A percentile compares a stretch with the other conserved stretches of the same genome.
These are phyloP conservation scores for Suillus plorans DNA, from an alignment of 768 basidiomycete species.

Conservation along the genomic window DNA sequence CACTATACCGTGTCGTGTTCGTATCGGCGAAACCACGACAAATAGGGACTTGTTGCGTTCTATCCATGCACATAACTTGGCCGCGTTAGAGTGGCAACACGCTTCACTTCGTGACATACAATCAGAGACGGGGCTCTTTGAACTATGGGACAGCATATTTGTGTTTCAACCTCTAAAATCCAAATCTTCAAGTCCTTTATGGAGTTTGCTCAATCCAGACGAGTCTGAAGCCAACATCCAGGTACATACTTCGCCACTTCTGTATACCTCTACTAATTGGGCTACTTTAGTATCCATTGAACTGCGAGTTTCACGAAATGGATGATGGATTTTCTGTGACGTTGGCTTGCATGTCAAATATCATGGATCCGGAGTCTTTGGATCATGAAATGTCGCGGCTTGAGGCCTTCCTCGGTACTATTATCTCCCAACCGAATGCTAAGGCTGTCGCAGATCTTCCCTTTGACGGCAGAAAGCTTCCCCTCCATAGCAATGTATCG, in stretches of 20 bases:
- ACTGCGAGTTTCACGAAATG: conserved; percentile 39
- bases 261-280: not conserved
- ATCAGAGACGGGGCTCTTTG: conserved; percentile 26
- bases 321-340: conserved; percentile 32
- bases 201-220: conserved; percentile 21
- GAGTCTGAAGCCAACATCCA: conserved; percentile 22
- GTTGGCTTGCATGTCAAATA: conserved; percentile 34
- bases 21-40: conserved; percentile 19
- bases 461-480: not conserved
- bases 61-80: conserved; percentile 39
- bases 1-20: conserved; percentile 45
- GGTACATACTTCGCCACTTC: conserved; percentile 25
- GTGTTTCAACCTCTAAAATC: conserved; percentile 38
- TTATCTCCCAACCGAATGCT: conserved; percentile 21
- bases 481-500: not conserved
- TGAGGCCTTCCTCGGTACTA: conserved; percentile 18
- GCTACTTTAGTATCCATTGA: conserved; percentile 40
- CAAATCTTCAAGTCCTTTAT: conserved; percentile 10
- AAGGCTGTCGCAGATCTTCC: conserved; percentile 7
- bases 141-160: conserved; percentile 44
- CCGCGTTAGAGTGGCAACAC: conserved; percentile 44
- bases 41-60: conserved; percentile 36
- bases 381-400: conserved; percentile 14
- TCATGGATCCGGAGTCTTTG: conserved; percentile 28
- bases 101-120: conserved; percentile 45